Evolutionary conservation across 345 rosid genomes (phyloP), one percentile per base, ranked within the genome.

Genomic region (Arabis alpina): DNA sequence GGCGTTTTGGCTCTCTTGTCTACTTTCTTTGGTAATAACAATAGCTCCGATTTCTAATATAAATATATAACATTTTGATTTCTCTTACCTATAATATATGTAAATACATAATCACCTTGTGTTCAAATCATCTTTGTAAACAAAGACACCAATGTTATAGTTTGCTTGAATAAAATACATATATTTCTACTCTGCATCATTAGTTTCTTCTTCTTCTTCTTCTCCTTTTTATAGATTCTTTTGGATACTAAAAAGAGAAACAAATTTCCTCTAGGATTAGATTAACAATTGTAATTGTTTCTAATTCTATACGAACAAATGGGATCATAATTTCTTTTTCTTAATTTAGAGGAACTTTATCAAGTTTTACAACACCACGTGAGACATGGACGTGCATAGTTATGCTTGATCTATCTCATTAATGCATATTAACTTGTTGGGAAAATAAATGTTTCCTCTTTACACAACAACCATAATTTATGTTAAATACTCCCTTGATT

Each of bases 1-100:
- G 83, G 80, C 73, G 96, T 86, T 74, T 78, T 87, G 75, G 94
- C 89, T 72, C 19, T 85, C 44, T 77, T 93, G 82, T 76, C 87
- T 61, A 84, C 79, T 73, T 79, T 93, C 64, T 49, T 86, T 41
- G 89, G 88, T 62, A 88, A 86, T 63, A 82, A 67, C 65, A 70
- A 54, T 62, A 70, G 51, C 36, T 60, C 71, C 55, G 76, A 75
- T 61, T 70, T 75, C 61, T 79, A 56, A 61, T 16, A 19, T 24
- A 34, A 1, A 40, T 1, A 8, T 41, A 23, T 43, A 19, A 49
- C 16, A 14, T 49, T 59, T 60, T 57, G 16, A 25, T 59, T 15
- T 70, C 12, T 50, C 59, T 60, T 43, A 59, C 57, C 5, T 70
- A 34, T n/a, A 71, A 36, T 36, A 36, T 36, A 36, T 36, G 10